Base-by-base conservation (phyloP, 2,329 filamentous ascomycete species). In the Alternaria solani region DNA sequence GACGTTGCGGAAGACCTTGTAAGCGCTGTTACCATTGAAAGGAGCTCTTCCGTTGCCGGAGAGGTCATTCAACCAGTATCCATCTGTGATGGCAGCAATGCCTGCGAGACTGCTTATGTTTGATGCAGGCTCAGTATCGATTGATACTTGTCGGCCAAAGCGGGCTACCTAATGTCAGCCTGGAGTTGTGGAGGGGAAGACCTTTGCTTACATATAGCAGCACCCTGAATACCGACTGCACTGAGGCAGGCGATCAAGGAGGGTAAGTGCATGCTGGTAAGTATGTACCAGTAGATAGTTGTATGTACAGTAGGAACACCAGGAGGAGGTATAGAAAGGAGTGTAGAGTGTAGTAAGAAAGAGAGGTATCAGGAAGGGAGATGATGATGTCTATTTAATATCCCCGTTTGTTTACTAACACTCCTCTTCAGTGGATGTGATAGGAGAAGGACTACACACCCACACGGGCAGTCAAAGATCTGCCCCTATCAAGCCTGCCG, bases 1-100 rank as follows among this genome's bases (percentile, higher is more conserved):
- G 3, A 83, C 80, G 49, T 82, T 82, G 18, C 81, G 75, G 53
- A 75, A 83, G 7, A 82, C 73, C 41, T 79, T 76, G 66, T 82
- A 83, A 2, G 68, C 68, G 11, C 68, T 57, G 41, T 72, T 74
- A 14, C 62, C 28, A 44, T 78, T 77, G 67, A 82, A 83, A 0
- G 80, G 70, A n/a, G 77, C 73, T 48, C 72, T 74, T 47, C 81
- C 81, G 59, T 79, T 78, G 23, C 81, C 78, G n/a, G 74, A 76
- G 16, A 83, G 78, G 30, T 79, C 75, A 7, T 75, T 78, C 18
- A 81, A 65, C 81, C 81, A 83, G 65, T 80, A 83, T 11, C 69
- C 66, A 55, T 71, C 65, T 12, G 61, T 42, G 26, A 57, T 38
- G 18, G 61, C 51, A 26, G 59, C 60, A 12, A 48, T 42, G 41